A percentile compares a stretch with the other conserved stretches of the same genome.
phyloP scores from a whole-genome alignment of 2,329 filamentous ascomycete species.

The Claviceps humidiphila region DNA sequence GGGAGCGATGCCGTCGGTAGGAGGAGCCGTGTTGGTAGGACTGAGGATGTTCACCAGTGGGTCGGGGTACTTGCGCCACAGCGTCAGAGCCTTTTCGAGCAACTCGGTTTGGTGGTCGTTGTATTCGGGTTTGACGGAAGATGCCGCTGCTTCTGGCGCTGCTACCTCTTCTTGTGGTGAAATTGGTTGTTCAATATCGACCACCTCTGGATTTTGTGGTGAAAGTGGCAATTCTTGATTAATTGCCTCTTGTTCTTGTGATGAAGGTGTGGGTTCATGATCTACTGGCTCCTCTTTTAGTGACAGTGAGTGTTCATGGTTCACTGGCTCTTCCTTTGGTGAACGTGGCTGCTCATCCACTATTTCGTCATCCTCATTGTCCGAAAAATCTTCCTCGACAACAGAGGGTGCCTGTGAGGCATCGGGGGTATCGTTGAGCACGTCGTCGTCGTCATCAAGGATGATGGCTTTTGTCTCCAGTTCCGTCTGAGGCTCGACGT shows the following conservation, averaged over 20 bases:
- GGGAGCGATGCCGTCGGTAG: slow-evolving; percentile 43
- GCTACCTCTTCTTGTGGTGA: background rate
- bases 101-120: slow-evolving; percentile 32
- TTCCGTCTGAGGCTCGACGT: slow-evolving; percentile 21
- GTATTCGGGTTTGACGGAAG: slow-evolving; percentile 23
- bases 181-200: background rate
- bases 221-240: too few relatives aligned
- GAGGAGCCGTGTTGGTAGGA: slow-evolving; percentile 53
- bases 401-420: slow-evolving; percentile 30
- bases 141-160: background rate
- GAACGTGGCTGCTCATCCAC: background rate
- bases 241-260: too few relatives aligned
- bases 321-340: too few relatives aligned
- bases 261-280: background rate
- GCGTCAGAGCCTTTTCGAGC: slow-evolving; percentile 42
- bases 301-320: too few relatives aligned
- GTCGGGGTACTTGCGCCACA: slow-evolving; percentile 52
- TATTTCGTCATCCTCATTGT: slow-evolving; percentile 4
- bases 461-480: slow-evolving; percentile 28
- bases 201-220: background rate
- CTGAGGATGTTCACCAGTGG: slow-evolving; percentile 42
- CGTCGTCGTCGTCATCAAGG: slow-evolving; percentile 40
- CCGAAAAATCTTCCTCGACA: slow-evolving; percentile 15
- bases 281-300: background rate
- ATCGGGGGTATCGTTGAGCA: slow-evolving; percentile 45